phyloP scores from a whole-genome alignment of 129 eudicot genomes.

The Deinandra increscens region DNA sequence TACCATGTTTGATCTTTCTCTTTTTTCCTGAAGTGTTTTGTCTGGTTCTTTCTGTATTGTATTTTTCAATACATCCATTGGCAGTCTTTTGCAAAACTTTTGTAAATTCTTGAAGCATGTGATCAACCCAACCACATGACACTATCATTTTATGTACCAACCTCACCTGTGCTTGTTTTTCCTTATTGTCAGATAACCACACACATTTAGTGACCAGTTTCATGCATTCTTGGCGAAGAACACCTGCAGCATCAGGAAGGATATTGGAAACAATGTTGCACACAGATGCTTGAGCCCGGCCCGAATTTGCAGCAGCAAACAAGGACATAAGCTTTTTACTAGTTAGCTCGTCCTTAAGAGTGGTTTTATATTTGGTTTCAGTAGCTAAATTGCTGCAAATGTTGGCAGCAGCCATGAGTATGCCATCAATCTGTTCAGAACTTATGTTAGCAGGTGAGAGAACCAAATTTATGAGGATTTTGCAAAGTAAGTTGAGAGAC shows the following conservation, averaged over 20 bases:
- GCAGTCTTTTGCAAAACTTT: slow-evolving; percentile 58
- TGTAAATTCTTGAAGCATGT: slow-evolving; percentile 57
- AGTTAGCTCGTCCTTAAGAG: slow-evolving; percentile 57
- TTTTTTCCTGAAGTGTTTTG: slow-evolving; percentile 37
- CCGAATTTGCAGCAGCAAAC: slow-evolving; percentile 58
- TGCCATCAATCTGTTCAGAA: slow-evolving; percentile 58
- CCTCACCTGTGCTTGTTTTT: slow-evolving; percentile 71
- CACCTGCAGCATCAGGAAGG: slow-evolving; percentile 51
- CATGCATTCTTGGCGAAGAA: slow-evolving; percentile 66
- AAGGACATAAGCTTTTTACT: slow-evolving; percentile 58
- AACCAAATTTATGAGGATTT: slow-evolving; percentile 41
- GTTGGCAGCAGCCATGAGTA: slow-evolving; percentile 61
- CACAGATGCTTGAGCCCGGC: slow-evolving; percentile 63
- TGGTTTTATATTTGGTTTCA: slow-evolving; percentile 37
- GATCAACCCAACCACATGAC: slow-evolving; percentile 67
- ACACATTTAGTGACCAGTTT: slow-evolving; percentile 49
- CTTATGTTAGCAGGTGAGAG: slow-evolving; percentile 44
- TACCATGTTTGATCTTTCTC: slow-evolving; percentile 47
- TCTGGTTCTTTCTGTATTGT: slow-evolving; percentile 42
- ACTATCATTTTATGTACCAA: slow-evolving; percentile 76
- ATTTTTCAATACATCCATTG: slow-evolving; percentile 40
- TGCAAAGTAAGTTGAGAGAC: slow-evolving; percentile 56
- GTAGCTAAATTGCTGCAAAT: slow-evolving; percentile 54
- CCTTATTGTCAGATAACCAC: slow-evolving; percentile 47
- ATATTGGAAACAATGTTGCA: slow-evolving; percentile 59